These are phyloP conservation scores for Misopates orontium DNA, from an alignment of 257 asterid species.

Conservation along the genomic window DNA sequence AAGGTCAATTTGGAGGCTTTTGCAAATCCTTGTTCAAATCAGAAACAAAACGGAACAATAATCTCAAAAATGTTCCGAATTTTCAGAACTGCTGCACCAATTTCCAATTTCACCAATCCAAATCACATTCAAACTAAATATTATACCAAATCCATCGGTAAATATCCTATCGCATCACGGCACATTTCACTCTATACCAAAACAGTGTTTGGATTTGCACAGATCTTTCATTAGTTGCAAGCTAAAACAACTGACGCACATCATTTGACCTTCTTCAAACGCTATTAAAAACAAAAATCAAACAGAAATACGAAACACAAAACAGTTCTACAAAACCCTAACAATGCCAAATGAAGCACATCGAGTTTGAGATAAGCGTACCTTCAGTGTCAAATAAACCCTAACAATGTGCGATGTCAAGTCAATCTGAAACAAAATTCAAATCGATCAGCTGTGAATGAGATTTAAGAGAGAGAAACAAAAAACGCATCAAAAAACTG, in stretches of 20 bases:
- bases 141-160: constrained; percentile 8
- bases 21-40: neutral
- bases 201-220: neutral
- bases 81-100: neutral
- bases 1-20: constrained; percentile 11
- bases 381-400: constrained; percentile 85
- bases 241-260: neutral
- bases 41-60: neutral
- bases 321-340: too few species aligned
- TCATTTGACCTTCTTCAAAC: neutral
- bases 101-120: neutral
- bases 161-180: neutral
- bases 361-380: constrained; percentile 25
- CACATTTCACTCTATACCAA: neutral
- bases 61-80: too few species aligned
- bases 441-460: constrained; percentile 13
- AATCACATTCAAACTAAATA: constrained; percentile 12
- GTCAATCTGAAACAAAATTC: constrained; percentile 75
- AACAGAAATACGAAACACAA: neutral
- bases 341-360: neutral
- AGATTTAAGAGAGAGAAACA: neutral
- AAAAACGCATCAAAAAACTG: constrained; percentile 4
- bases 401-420: constrained; percentile 90
- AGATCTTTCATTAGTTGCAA: constrained; percentile 4
- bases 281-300: neutral